These are phyloP conservation scores for Mycena kentingensis DNA, from an alignment of 768 basidiomycete species.

Conservation along the genomic window DNA sequence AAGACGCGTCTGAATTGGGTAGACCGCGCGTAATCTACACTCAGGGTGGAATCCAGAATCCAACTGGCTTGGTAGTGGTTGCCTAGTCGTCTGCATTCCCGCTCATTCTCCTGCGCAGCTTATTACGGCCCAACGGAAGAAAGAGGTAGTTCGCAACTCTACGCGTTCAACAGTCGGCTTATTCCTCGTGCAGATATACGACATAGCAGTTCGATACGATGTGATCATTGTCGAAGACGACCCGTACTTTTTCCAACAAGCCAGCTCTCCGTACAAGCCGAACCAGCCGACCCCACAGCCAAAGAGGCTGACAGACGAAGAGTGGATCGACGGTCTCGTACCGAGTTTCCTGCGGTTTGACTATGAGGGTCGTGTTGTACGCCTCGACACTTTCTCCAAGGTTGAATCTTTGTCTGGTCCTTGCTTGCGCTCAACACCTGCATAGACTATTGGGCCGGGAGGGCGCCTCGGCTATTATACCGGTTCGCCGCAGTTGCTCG, in stretches of 20 bases:
- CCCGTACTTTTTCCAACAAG: slow-evolving; percentile 63
- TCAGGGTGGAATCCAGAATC: slow-evolving; percentile 66
- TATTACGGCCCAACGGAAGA: slow-evolving; percentile 15
- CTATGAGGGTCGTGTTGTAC: slow-evolving; percentile 64
- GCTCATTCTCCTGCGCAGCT: slow-evolving; percentile 6
- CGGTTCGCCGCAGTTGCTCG: slow-evolving; percentile 55
- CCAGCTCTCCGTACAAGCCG: slow-evolving; percentile 27
- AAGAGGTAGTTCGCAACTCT: slow-evolving; percentile 1
- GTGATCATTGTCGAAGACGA: slow-evolving; percentile 45
- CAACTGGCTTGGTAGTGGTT: slow-evolving; percentile 49
- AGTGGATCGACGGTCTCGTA: slow-evolving; percentile 22
- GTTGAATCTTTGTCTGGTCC: slow-evolving; percentile 22
- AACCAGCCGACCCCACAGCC: slow-evolving; percentile 1
- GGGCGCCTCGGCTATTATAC: slow-evolving; percentile 61
- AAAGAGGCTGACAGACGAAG: slow-evolving; percentile 17
- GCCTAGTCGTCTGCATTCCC: neutral
- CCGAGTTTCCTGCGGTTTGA: slow-evolving; percentile 42
- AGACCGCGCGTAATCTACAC: slow-evolving; percentile 59
- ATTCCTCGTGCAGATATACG: slow-evolving; percentile 57
- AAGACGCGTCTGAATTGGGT: neutral
- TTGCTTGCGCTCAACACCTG: neutral
- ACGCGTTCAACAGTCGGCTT: slow-evolving; percentile 46
- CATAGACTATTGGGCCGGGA: slow-evolving; percentile 16
- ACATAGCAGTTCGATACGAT: slow-evolving; percentile 63
- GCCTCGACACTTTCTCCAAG: slow-evolving; percentile 65